Evolutionary conservation across 169 alveolate species (phyloP).

Genomic region (Sarcocystis neurona): DNA sequence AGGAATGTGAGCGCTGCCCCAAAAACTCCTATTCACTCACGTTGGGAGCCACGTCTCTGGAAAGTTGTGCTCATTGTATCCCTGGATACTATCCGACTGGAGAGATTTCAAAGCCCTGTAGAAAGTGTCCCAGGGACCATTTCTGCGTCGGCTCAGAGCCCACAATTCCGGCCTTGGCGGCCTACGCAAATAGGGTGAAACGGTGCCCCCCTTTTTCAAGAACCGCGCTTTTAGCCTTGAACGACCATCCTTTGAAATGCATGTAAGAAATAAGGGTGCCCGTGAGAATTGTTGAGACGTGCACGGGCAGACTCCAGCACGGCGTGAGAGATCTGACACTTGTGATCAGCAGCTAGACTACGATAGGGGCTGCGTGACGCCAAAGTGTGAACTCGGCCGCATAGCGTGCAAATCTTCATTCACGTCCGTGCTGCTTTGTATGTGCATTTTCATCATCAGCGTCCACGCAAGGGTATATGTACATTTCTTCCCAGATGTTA

Average conservation of each 20-base stretch:
- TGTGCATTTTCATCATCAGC: no score
- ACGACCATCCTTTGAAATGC: conserved; percentile 71
- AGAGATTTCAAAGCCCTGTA: conserved; percentile 69
- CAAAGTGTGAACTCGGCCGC: no score
- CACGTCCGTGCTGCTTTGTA: no score
- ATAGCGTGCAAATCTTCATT: no score
- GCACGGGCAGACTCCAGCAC: no score
- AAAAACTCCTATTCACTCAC: conserved; percentile 59
- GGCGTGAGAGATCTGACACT: no score
- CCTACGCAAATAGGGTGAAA: conserved; percentile 71
- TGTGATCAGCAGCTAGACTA: no score
- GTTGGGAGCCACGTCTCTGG: conserved; percentile 40
- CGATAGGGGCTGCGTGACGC: no score
- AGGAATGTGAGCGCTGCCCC: conserved; percentile 44
- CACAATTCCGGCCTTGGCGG: conserved; percentile 52
- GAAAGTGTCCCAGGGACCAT: conserved; percentile 75
- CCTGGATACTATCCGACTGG: conserved; percentile 77
- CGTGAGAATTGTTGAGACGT: no score
- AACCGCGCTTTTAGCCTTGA: conserved; percentile 74
- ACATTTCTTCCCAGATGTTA: no score
- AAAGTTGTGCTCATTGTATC: conserved; percentile 73
- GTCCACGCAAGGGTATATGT: no score
- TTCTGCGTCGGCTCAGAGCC: conserved; percentile 82
- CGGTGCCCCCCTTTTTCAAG: conserved; percentile 74
- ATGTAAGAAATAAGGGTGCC: conserved; percentile 64